Evolutionary conservation across 768 basidiomycete species (phyloP), one percentile per base, ranked within the genome.

Genomic region (Inosperma sp.): DNA sequence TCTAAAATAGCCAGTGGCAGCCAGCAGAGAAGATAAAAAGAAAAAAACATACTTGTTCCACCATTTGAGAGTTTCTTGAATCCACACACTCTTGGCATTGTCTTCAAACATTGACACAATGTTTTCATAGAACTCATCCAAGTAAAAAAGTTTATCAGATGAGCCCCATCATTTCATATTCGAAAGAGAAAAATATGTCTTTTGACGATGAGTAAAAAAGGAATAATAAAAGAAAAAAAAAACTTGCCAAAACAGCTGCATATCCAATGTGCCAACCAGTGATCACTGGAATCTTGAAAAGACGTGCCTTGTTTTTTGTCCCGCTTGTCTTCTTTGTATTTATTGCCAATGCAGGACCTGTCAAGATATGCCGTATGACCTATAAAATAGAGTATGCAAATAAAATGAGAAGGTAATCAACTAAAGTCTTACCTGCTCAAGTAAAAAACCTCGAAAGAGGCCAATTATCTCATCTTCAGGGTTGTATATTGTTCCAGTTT

Each of bases 381-480:
- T 52, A 7, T 16, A 40, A n/a, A 29, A 23, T n/a, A 5, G 21
- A 23, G 6, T 22, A 8, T 5, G 14, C 5, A 7, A n/a, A 22
- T 12, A 23, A 6, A 16, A 16, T 12, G 7, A 36, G 10, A 8
- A 9, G 9, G 23, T 16, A 26, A 14, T 39, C 6, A 12, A n/a
- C 16, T 37, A 27, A 27, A 41, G 6, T 27, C 52, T 17, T 42
- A 54, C 52, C 26, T 44, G 42, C 12, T 53, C 13, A 7, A 54
- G 17, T 21, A 53, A 43, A 46, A 47, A 48, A 1, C 56, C 52
- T 6, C 42, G 36, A 43, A 56, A 48, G 13, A 53, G 33, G 16
- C 48, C 48, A 1, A 8, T 5, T 5, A 10, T 23, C 4, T 46
- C 29, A n/a, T 49, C 35, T 17, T 43, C 26, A 3, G 22, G 13